These are phyloP conservation scores for Vigna radiata DNA, from an alignment of 306 rosid genomes.

Conservation along the genomic window DNA sequence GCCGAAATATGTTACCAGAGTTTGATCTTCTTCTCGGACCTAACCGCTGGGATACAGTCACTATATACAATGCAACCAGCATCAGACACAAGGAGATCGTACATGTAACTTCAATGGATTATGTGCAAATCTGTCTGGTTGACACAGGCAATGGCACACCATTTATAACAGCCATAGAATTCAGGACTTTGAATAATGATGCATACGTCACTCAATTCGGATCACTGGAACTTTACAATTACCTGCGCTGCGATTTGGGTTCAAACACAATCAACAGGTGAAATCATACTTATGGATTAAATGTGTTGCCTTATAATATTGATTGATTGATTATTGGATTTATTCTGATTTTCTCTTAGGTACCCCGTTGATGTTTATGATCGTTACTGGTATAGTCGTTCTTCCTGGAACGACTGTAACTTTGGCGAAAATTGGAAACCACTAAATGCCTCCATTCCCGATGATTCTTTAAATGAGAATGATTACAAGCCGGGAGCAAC, in stretches of 20 bases:
- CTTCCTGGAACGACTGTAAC: constrained; percentile 2
- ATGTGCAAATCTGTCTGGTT: constrained; percentile 50
- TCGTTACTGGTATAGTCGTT: constrained; percentile 41
- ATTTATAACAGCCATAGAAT: constrained; percentile 53
- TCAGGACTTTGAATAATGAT: constrained; percentile 42
- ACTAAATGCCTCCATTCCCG: not conserved
- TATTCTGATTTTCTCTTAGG: constrained; percentile 30
- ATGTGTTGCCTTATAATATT: not conserved
- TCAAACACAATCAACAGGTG: constrained; percentile 25
- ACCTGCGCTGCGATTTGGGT: constrained; percentile 30
- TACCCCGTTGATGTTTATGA: constrained; percentile 45
- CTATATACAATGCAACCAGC: not conserved
- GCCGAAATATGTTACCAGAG: constrained; percentile 12
- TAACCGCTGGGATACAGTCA: constrained; percentile 46
- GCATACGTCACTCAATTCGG: constrained; percentile 31
- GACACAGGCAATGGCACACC: constrained; percentile 51
- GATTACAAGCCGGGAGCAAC: constrained; percentile 1
- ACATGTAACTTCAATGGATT: constrained; percentile 39
- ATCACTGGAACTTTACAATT: not conserved
- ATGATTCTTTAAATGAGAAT: not conserved
- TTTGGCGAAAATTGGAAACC: not conserved
- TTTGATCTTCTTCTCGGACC: constrained; percentile 57
- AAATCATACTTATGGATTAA: not conserved
- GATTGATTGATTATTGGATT: not conserved
- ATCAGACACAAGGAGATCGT: constrained; percentile 34